Evolutionary conservation across 2,329 filamentous ascomycete species (phyloP), one percentile per base, ranked within the genome.

Genomic region (Thermoascus crustaceus): DNA sequence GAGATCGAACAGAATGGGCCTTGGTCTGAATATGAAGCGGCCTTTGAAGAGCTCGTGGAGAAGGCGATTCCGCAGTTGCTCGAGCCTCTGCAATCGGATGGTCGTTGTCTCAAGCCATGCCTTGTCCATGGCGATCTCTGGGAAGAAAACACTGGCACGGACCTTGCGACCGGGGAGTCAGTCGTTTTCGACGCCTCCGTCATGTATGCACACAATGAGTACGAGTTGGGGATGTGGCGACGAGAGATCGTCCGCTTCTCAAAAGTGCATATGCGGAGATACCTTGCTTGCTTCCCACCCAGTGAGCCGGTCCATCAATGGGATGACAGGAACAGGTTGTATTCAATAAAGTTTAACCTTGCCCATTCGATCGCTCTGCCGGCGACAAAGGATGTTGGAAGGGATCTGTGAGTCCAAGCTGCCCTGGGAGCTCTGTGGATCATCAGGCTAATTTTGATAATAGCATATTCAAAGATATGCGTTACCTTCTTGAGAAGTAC

Each of bases 121-220:
- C 38, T 63, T 23, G 54, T 62, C 7, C 60, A 63, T 38, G 56
- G 54, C 0, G 57, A 63, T 37, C 40, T 61, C 1, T 63, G 56
- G 59, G 56, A 64, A 23, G 51, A 48, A 0, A 64, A 64, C 21
- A 42, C 49, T 2, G 55, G 52, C 0, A 60, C 48, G 1, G 43
- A 49, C 7, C 39, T 32, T 2, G 36, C 48, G 5, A 60, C 48
- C 0, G 53, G 52, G 0, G 34, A 56, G 0, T 39, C 52, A 5
- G 36, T 44, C 22, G 44, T 63, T 7, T 63, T 58, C 27, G 57
- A 64, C 35, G 45, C 50, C 1, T 50, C 43, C 0, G 47, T 43
- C 0, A 55, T 49, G 25, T 64, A 60, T 32, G 59, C 53, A 0
- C 60, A 44, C 26, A 31, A 34, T 14, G 39, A 39, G 14, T 35